Percentiles rank a stretch among this genome's conserved stretches.
Evolutionary conservation across 1,284 basidiomycete species (phyloP).

Genomic region (Tetrapyrgos nigripes): DNA sequence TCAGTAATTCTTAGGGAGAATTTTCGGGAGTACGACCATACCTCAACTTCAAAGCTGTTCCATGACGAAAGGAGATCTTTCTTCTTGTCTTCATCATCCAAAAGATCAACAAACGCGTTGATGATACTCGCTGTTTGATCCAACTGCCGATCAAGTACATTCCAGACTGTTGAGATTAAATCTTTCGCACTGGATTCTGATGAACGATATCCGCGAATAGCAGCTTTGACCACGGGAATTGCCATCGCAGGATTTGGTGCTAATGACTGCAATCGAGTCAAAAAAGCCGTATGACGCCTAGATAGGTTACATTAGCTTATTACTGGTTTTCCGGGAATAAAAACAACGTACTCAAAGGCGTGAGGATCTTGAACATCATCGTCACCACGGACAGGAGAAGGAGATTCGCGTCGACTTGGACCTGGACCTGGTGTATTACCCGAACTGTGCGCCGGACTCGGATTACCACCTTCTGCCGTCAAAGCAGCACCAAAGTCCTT

Average conservation of each 20-base stretch:
- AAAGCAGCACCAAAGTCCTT: conserved; percentile 73
- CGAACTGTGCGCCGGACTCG: conserved; percentile 1
- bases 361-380: conserved; percentile 59
- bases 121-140: conserved; percentile 83
- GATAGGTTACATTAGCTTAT: not conserved
- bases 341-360: conserved; percentile 54
- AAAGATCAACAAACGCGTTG: conserved; percentile 78
- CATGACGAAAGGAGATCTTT: conserved; percentile 77
- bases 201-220: conserved; percentile 80
- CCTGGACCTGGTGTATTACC: conserved; percentile 16
- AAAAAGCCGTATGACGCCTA: conserved; percentile 76
- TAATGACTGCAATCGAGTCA: conserved; percentile 71
- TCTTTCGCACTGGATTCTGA: conserved; percentile 86
- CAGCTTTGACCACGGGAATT: conserved; percentile 78
- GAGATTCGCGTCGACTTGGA: conserved; percentile 32
- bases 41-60: conserved; percentile 87
- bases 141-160: conserved; percentile 79
- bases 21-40: conserved; percentile 40
- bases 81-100: conserved; percentile 90
- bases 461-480: conserved; percentile 49
- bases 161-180: conserved; percentile 88
- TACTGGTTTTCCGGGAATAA: not conserved
- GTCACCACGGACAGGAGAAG: conserved; percentile 42
- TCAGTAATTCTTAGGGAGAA: too few relatives aligned
- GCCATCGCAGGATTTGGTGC: conserved; percentile 78